Base-by-base conservation (phyloP, 2,329 filamentous ascomycete species). In the Blastomyces silverae region DNA sequence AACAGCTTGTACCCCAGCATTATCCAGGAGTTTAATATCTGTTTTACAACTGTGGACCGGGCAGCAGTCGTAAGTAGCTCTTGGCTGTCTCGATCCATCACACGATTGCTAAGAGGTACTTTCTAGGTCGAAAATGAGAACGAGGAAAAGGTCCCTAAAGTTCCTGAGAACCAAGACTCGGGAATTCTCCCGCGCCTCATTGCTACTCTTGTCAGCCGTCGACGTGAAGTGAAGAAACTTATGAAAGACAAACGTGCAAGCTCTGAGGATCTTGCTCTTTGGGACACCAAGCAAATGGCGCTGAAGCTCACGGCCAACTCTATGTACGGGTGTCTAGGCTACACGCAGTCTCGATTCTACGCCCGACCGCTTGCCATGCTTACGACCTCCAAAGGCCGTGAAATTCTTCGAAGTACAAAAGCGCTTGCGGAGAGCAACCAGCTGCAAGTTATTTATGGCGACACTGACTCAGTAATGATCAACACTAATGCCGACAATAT, bases 401-500 rank as follows among this genome's bases (percentile, higher is more conserved):
- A 99, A 80, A 97, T 99, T 85, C 82, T 99, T 66, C 87, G 90
- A 68, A 95, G 91, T 74, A 99, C 94, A 64, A 99, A 97, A 77
- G 92, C 96, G 63, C 85, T 99, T 67, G 94, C 94, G 11, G 94
- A 99, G 78, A 90, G 87, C 72, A 92, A 90, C 70, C 88, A 92
- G 66, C 84, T 99, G 39, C 90, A 94, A 73, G 94, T 99, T 75
- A 97, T 99, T 68, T 99, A 99, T 72, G 94, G 94, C 80, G 94
- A 99, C 78, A 99, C 94, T 15, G 94, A 99, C 78, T 99, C 94
- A 10, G 94, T 99, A 79, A 99, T 99, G 94, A 97, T 99, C 81
- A 99, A 99, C 74, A 96, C 94, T 68, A 97, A 97, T 73, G 92
- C 94, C 64, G 91, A 97, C 77, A 96, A 90, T 69, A 89, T 97